phyloP scores from a whole-genome alignment of 257 asterid genomes.

The Penstemon davidsonii region DNA sequence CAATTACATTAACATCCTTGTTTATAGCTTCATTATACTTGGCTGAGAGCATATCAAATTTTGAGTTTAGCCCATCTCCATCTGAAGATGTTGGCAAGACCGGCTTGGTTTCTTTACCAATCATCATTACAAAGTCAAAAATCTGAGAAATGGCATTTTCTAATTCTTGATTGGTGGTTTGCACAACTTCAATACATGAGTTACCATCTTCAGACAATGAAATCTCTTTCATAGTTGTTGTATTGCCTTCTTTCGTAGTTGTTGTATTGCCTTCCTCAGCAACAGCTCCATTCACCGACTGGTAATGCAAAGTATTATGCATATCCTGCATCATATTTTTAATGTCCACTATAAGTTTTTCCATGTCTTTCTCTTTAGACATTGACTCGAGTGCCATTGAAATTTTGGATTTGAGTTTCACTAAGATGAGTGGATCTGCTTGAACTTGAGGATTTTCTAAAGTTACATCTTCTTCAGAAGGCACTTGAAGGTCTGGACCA shows the following conservation, averaged over 20 bases:
- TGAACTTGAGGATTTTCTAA: constrained; percentile 36
- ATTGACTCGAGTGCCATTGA: constrained; percentile 58
- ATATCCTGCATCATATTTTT: constrained; percentile 57
- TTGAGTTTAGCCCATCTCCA: constrained; percentile 51
- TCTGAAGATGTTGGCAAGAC: constrained; percentile 55
- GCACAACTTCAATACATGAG: constrained; percentile 29
- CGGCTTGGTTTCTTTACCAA: constrained; percentile 70
- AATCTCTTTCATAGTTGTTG: constrained; percentile 32
- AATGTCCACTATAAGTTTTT: constrained; percentile 53
- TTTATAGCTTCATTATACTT: constrained; percentile 50
- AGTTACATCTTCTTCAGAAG: constrained; percentile 31
- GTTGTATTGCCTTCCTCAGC: constrained; percentile 32
- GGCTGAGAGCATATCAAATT: constrained; percentile 51
- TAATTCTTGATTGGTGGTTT: constrained; percentile 47
- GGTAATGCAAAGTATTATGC: constrained; percentile 36
- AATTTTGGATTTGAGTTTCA: constrained; percentile 60
- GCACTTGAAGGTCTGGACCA: constrained; percentile 28
- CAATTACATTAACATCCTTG: constrained; percentile 41
- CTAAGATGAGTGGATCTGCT: constrained; percentile 42
- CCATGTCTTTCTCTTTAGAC: constrained; percentile 52
- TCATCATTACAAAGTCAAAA: constrained; percentile 56
- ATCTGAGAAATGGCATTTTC: constrained; percentile 63
- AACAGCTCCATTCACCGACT: constrained; percentile 32
- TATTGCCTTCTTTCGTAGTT: constrained; percentile 32
- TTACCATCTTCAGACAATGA: constrained; percentile 37